These are phyloP conservation scores for Fusarium albosuccineum DNA, from an alignment of 2,329 filamentous ascomycete species.

Conservation along the genomic window DNA sequence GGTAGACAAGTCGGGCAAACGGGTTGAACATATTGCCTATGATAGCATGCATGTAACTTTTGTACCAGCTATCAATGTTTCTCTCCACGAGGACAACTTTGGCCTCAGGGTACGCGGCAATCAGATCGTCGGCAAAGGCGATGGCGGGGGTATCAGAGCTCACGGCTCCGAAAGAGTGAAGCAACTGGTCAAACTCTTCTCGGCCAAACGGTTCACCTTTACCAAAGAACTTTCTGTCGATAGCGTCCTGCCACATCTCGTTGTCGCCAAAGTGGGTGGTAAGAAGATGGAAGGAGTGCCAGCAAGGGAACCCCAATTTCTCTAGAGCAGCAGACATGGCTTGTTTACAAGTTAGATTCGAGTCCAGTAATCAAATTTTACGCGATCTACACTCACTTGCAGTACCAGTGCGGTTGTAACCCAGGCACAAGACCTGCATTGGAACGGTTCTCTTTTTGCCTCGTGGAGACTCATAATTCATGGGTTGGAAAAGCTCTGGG, in stretches of 20 bases:
- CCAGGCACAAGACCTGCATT: slow-evolving; percentile 38
- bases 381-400: slow-evolving; percentile 21
- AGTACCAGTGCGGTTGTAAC: slow-evolving; percentile 40
- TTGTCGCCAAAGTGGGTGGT: slow-evolving; percentile 39
- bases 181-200: slow-evolving; percentile 35
- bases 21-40: slow-evolving; percentile 16
- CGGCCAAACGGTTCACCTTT: slow-evolving; percentile 28
- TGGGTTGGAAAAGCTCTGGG: slow-evolving; percentile 37
- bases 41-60: slow-evolving; percentile 23
- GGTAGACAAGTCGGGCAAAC: slow-evolving; percentile 6
- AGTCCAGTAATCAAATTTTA: rapidly evolving
- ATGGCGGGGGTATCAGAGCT: slow-evolving; percentile 56
- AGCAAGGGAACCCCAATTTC: slow-evolving; percentile 34
- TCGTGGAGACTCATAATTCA: slow-evolving; percentile 32
- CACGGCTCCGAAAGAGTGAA: slow-evolving; percentile 47
- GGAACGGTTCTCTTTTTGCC: slow-evolving; percentile 33
- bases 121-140: slow-evolving; percentile 30
- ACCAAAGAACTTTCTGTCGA: slow-evolving; percentile 36
- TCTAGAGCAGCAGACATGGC: slow-evolving; percentile 36
- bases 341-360: not conserved
- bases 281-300: slow-evolving; percentile 32
- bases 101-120: slow-evolving; percentile 22
- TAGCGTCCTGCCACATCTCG: slow-evolving; percentile 41
- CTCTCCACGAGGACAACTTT: slow-evolving; percentile 17
- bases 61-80: slow-evolving; percentile 15